These are phyloP conservation scores for Apiotrichum sp. DNA, from an alignment of 1,284 basidiomycete species.

Conservation along the genomic window DNA sequence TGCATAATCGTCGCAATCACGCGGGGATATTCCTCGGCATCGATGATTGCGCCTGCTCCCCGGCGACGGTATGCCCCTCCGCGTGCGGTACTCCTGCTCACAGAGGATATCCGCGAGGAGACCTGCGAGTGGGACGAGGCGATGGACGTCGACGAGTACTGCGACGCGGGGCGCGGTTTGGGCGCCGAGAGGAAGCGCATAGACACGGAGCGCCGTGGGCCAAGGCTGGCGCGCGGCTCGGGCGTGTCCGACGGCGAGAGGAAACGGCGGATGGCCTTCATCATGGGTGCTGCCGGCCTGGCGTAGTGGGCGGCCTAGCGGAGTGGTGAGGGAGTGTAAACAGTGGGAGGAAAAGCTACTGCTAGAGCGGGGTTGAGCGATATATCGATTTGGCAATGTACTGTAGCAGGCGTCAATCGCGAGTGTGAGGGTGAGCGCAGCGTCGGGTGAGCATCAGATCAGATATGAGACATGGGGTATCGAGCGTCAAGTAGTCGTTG, in stretches of 20 bases:
- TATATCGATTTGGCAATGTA: too few relatives aligned
- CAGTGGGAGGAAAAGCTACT: too few relatives aligned
- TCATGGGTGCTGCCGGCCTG: not conserved
- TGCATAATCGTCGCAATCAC: constrained; percentile 10
- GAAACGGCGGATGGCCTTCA: constrained; percentile 5
- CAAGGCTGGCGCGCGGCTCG: not conserved
- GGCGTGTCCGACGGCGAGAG: constrained; percentile 2
- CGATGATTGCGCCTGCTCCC: not conserved
- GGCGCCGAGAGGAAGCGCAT: not conserved
- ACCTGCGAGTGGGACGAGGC: not conserved
- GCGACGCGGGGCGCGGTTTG: not conserved
- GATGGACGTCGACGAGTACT: not conserved
- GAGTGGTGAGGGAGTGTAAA: too few relatives aligned
- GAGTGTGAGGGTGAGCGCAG: too few relatives aligned
- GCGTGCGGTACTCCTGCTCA: not conserved
- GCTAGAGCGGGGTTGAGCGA: too few relatives aligned
- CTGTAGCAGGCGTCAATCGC: too few relatives aligned
- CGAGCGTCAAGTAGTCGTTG: too few relatives aligned
- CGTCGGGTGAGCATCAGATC: too few relatives aligned
- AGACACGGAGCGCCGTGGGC: not conserved
- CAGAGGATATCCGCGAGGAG: not conserved
- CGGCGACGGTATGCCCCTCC: not conserved
- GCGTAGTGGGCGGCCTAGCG: too few relatives aligned
- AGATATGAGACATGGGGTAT: too few relatives aligned
- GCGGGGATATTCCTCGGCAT: constrained; percentile 8